phyloP scores from a whole-genome alignment of 1,139 yeast species.

The Hyphopichia wangnamkhiaoensis region DNA sequence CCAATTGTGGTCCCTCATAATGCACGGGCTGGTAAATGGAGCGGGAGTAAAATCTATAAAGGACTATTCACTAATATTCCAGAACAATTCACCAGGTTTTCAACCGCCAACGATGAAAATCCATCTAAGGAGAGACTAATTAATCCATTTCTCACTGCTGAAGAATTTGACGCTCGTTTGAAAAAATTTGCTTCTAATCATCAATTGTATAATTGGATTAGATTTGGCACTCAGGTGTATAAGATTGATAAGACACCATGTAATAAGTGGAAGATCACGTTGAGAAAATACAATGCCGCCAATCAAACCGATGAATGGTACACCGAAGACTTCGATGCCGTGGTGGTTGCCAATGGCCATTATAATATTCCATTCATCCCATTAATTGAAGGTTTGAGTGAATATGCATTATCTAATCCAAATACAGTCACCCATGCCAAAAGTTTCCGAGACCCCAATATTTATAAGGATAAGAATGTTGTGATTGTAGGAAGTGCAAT shows the following conservation, averaged over 20 bases:
- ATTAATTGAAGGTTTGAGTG: slow-evolving; percentile 38
- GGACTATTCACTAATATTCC: background rate
- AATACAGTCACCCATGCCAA: slow-evolving; percentile 41
- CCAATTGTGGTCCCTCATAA: background rate
- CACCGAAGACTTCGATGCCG: slow-evolving; percentile 24
- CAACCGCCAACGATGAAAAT: background rate
- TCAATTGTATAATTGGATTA: too few relatives aligned
- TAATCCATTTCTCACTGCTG: background rate
- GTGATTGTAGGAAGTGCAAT: slow-evolving; percentile 46
- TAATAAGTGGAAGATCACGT: background rate
- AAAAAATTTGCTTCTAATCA: background rate
- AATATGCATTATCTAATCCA: slow-evolving; percentile 26
- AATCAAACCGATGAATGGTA: background rate
- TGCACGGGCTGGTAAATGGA: background rate
- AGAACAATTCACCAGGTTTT: background rate
- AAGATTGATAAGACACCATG: background rate
- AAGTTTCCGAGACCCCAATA: slow-evolving; percentile 30
- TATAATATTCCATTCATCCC: slow-evolving; percentile 37
- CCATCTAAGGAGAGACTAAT: background rate
- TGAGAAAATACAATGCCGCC: background rate
- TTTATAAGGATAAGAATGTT: slow-evolving; percentile 30
- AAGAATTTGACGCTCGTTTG: background rate
- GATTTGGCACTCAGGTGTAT: background rate
- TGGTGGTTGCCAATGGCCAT: slow-evolving; percentile 33
- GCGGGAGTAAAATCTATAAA: background rate